Base-by-base conservation (phyloP, 148 eudicot genomes). In the Cornus kousa region DNA sequence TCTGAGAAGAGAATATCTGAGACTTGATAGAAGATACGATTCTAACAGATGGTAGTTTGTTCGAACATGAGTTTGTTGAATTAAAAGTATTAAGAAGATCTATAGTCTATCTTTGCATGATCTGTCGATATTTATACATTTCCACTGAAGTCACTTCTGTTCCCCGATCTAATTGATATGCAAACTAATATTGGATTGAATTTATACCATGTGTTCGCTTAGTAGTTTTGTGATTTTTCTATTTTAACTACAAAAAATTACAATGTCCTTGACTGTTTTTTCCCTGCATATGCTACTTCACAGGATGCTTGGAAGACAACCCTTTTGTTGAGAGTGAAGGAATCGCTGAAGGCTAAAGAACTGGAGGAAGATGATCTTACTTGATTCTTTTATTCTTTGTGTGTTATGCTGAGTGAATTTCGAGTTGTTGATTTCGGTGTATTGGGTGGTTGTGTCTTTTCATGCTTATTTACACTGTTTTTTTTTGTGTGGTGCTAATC, bases 241-340 rank as follows among this genome's bases (percentile, higher is more conserved):
- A 22, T 7, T 40, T 46, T 28, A 39, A 76, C 13, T 66, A n/a
- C 3, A 16, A 14, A 65, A 40, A 24, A 39, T 7, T 39, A 6
- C 57, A 23, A 40, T 64, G 39, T 5, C 43, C 35, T 76, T 5
- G 5, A 5, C 46, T 48, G 46, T 68, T 33, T 68, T 73, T 20
- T 3, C 7, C 19, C 4, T 6, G 2, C 0, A 62, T 62, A 62
- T 19, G 22, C 67, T 71, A 55, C 39, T 65, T 67, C 57, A 70
- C 75, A 92, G 98, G 98, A 94, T 86, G 87, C 90, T 37, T 91
- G 95, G 98, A 92, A 88, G 86, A 94, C 98, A 5, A 94, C 97
- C 24, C 97, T 94, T 75, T 89, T 94, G 28, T 85, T 92, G 74
- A 91, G 98, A 88, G 97, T 94, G 80, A 94, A 94, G 89, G 97